Conservation (phyloP, 1,139 yeast genomes). For the Diutina rugosa region DNA sequence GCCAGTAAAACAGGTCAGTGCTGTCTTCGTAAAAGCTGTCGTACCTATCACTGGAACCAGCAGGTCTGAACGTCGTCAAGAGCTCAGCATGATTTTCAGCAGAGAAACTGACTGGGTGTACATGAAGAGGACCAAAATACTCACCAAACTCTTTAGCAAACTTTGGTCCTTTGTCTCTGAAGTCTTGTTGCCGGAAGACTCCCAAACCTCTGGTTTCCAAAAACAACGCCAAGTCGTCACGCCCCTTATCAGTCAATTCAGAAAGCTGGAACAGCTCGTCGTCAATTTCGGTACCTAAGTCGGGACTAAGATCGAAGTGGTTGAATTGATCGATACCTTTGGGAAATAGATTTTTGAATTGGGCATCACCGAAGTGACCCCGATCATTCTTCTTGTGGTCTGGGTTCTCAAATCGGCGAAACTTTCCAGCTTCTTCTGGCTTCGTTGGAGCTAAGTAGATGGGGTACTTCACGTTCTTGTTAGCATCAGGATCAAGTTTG, state of each 20-base stretch:
- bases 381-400: constrained; percentile 6
- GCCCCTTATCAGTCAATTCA: constrained; percentile 13
- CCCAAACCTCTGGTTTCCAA: constrained; percentile 20
- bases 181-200: constrained; percentile 19
- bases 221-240: constrained; percentile 19
- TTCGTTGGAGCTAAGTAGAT: constrained; percentile 10
- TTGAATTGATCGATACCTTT: background rate
- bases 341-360: constrained; percentile 4
- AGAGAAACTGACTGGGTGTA: constrained; percentile 17
- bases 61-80: constrained; percentile 17
- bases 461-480: constrained; percentile 11
- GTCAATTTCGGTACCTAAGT: constrained; percentile 5
- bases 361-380: constrained; percentile 5
- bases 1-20: constrained; percentile 13
- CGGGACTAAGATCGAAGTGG: constrained; percentile 4
- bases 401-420: constrained; percentile 10
- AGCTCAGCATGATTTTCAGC: constrained; percentile 17
- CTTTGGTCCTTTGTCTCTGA: constrained; percentile 17
- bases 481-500: constrained; percentile 6
- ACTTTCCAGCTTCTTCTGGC: constrained; percentile 11
- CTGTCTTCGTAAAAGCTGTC: constrained; percentile 11
- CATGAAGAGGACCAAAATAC: constrained; percentile 20
- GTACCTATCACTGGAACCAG: constrained; percentile 14
- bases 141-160: constrained; percentile 17
- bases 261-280: constrained; percentile 13